These are phyloP conservation scores for Nyctanthes arbortristis DNA, from an alignment of 257 asterid genomes.

Conservation along the genomic window DNA sequence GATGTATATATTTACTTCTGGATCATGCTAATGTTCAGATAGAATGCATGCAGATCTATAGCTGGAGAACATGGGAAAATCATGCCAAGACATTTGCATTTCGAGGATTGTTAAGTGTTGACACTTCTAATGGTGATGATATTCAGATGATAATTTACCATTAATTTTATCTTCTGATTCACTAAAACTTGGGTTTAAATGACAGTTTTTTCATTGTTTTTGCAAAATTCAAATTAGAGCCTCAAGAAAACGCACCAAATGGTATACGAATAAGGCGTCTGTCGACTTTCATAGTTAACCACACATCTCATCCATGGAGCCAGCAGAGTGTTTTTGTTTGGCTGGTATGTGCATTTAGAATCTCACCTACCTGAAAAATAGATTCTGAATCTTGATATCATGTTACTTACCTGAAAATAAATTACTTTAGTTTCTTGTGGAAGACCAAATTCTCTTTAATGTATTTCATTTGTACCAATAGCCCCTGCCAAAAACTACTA, in stretches of 20 bases:
- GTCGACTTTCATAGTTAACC: constrained; percentile 64
- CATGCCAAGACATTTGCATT: constrained; percentile 77
- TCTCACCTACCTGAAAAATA: not conserved
- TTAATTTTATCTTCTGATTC: not conserved
- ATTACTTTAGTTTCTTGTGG: not conserved
- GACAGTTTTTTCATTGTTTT: not conserved
- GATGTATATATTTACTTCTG: not conserved
- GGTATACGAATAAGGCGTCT: constrained; percentile 54
- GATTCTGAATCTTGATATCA: constrained; percentile 4
- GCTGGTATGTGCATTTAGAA: constrained; percentile 58
- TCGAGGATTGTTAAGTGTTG: constrained; percentile 54
- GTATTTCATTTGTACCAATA: not conserved
- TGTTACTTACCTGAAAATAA: not conserved
- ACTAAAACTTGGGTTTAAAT: not conserved
- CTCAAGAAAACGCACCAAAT: constrained; percentile 40
- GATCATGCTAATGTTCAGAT: not conserved
- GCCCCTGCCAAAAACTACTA: not conserved
- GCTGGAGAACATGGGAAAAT: constrained; percentile 95
- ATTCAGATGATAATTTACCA: not conserved
- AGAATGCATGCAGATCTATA: constrained; percentile 57
- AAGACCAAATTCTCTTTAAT: not conserved
- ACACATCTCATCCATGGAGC: constrained; percentile 95
- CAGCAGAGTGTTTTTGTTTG: constrained; percentile 77
- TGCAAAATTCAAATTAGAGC: constrained; percentile 33
- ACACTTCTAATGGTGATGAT: constrained; percentile 34